Evolutionary conservation across 2,329 filamentous ascomycete species (phyloP), one percentile per base, ranked within the genome.

Genomic region (Aspergillus uvarum): DNA sequence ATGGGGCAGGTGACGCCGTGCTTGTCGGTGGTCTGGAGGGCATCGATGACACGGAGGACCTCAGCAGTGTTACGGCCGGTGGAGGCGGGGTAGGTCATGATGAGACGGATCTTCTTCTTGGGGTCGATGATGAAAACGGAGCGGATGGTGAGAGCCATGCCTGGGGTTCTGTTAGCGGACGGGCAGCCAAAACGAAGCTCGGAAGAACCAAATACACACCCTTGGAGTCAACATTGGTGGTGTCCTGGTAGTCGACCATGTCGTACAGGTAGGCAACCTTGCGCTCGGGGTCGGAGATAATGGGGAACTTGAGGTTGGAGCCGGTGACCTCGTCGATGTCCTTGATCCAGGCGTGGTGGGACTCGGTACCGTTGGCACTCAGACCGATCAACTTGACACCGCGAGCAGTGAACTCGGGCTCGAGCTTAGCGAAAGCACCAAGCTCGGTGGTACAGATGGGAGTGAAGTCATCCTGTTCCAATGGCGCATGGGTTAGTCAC

Each of bases 361-460:
- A 91, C 71, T 87, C 84, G 65, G 96, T 83, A 69, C 89, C 91
- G 82, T 96, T 96, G 82, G 93, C 92, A 65, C 81, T 83, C 81
- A 97, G 85, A 59, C 93, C 93, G 69, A 97, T 94, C 79, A 96
- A 86, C 87, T 96, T 94, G 72, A 94, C 91, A 68, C 87, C 87
- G 69, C 92, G 89, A 82, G 90, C 91, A 75, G 87, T 84, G 81
- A 97, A 97, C 80, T 97, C 92, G 70, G 88, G 87, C 82, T 92
- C 88, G 65, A 97, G 87, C 82, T 94, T 95, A 72, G 93, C 91
- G 73, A 97, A 96, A 66, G 92, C 93, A 67, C 93, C 93, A 64
- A 97, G 89, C 83, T 97, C 93, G 59, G 92, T 97, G 71, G 93
- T 97, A 84, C 93, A 97, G 63, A 96, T 93, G 64, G 93, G 93